Conservation (phyloP, 768 basidiomycete genomes). For the Chiua virens region DNA sequence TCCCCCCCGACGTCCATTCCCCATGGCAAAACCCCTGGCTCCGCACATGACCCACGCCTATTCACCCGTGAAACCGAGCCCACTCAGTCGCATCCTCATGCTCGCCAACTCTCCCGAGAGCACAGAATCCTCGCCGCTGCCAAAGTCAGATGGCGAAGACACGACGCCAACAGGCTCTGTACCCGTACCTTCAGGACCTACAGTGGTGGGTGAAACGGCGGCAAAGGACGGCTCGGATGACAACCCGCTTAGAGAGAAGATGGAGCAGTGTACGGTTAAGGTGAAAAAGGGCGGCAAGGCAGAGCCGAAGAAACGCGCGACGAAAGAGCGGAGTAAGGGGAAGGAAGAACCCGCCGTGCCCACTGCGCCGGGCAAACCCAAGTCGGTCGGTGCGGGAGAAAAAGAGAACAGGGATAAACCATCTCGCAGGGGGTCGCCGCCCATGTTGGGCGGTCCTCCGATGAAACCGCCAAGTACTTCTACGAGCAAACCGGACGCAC, state of each 20-base stretch:
- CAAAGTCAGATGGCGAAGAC: slow-evolving; percentile 15
- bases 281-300: slow-evolving; percentile 10
- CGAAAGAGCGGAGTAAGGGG: slow-evolving; percentile 43
- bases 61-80: slow-evolving; percentile 78
- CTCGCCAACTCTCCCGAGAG: slow-evolving; percentile 59
- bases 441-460: slow-evolving; percentile 19
- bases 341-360: slow-evolving; percentile 24
- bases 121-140: slow-evolving; percentile 20
- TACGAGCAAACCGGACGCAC: slow-evolving; percentile 13
- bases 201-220: slow-evolving; percentile 2
- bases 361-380: slow-evolving; percentile 26
- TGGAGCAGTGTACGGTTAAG: slow-evolving; percentile 30
- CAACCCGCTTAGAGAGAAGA: slow-evolving; percentile 56
- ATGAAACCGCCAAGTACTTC: slow-evolving; percentile 10
- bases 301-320: slow-evolving; percentile 29
- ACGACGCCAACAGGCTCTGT: slow-evolving; percentile 23
- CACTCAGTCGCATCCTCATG: slow-evolving; percentile 77
- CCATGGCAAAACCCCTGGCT: slow-evolving; percentile 69
- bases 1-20: slow-evolving; percentile 51
- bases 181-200: slow-evolving; percentile 8
- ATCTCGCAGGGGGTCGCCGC: slow-evolving; percentile 24
- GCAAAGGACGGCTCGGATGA: slow-evolving; percentile 39
- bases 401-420: slow-evolving; percentile 41
- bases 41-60: slow-evolving; percentile 77
- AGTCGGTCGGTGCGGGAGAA: slow-evolving; percentile 28